Conservation (phyloP, 768 basidiomycete genomes). For the Russula virescens region DNA sequence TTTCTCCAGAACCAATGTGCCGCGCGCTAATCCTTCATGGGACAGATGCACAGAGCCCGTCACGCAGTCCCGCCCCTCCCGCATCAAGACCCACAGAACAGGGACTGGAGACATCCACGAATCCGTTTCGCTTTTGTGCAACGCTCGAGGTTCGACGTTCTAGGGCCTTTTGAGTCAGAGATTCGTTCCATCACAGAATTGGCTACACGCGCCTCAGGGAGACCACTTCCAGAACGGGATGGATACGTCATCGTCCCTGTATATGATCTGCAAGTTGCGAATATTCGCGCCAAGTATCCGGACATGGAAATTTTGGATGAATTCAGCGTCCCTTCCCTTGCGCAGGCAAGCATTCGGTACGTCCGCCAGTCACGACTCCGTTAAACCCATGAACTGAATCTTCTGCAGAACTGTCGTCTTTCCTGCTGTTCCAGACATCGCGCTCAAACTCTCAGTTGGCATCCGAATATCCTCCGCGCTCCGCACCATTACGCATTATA, state of each 20-base stretch:
- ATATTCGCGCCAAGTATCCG: slow-evolving; percentile 40
- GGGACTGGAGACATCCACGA: slow-evolving; percentile 48
- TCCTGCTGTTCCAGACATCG: slow-evolving; percentile 40
- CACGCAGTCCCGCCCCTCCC: slow-evolving; percentile 31
- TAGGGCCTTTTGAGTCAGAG: slow-evolving; percentile 40
- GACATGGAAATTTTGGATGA: slow-evolving; percentile 39
- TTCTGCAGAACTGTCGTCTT: slow-evolving; percentile 39
- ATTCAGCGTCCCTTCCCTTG: slow-evolving; percentile 39
- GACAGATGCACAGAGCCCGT: slow-evolving; percentile 51
- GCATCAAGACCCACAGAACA: slow-evolving; percentile 8
- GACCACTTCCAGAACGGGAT: slow-evolving; percentile 27
- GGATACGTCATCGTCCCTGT: slow-evolving; percentile 41
- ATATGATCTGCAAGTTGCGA: slow-evolving; percentile 48
- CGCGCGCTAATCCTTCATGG: slow-evolving; percentile 5
- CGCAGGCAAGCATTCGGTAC: slow-evolving; percentile 52
- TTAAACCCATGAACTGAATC: background rate
- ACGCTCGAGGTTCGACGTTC: slow-evolving; percentile 34
- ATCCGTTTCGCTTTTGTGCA: slow-evolving; percentile 45
- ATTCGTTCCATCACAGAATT: slow-evolving; percentile 32
- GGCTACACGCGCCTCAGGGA: slow-evolving; percentile 33
- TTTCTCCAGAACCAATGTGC: background rate
- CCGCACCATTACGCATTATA: slow-evolving; percentile 55
- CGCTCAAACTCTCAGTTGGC: slow-evolving; percentile 48
- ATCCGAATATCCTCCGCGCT: slow-evolving; percentile 54
- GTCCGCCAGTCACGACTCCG: slow-evolving; percentile 8